phyloP scores from a whole-genome alignment of 345 rosid genomes.

The Hibiscus tridactylites region DNA sequence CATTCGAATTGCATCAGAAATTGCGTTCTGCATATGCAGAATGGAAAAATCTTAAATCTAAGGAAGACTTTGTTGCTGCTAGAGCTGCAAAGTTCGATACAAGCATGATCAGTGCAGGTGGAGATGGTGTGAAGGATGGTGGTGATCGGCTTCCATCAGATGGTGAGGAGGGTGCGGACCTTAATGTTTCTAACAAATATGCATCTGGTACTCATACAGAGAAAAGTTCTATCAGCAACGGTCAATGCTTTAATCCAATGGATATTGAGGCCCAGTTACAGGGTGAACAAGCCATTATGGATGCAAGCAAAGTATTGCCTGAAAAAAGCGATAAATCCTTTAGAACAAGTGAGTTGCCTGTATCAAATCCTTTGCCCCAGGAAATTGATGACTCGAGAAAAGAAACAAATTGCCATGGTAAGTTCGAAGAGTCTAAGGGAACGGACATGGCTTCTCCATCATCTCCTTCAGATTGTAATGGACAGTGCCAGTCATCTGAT shows the following conservation, averaged over 20 bases:
- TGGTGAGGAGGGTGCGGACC: constrained; percentile 22
- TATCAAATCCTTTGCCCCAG: constrained; percentile 28
- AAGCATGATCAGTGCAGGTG: constrained; percentile 27
- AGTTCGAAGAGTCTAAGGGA: constrained; percentile 25
- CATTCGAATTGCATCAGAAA: constrained; percentile 78
- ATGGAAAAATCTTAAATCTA: constrained; percentile 60
- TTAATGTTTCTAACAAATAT: constrained; percentile 20
- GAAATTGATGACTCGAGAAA: constrained; percentile 24
- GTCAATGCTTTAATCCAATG: constrained; percentile 11
- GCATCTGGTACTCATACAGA: constrained; percentile 23
- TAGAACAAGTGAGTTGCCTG: constrained; percentile 21
- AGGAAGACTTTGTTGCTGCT: constrained; percentile 53
- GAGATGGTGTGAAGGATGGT: constrained; percentile 34
- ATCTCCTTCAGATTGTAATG: constrained; percentile 21
- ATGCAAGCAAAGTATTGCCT: constrained; percentile 21
- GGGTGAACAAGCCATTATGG: constrained; percentile 17
- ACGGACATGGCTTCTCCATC: constrained; percentile 14
- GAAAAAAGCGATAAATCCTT: constrained; percentile 26
- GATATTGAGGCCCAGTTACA: constrained; percentile 23
- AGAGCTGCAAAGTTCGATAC: constrained; percentile 51
- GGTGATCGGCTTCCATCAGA: constrained; percentile 17
- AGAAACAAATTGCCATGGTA: constrained; percentile 27
- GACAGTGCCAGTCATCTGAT: constrained; percentile 21
- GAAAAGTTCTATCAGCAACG: constrained; percentile 13
- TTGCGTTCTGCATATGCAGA: constrained; percentile 59